Conservation (phyloP, 1,284 basidiomycete genomes). For the Heimioporus retisporus region DNA sequence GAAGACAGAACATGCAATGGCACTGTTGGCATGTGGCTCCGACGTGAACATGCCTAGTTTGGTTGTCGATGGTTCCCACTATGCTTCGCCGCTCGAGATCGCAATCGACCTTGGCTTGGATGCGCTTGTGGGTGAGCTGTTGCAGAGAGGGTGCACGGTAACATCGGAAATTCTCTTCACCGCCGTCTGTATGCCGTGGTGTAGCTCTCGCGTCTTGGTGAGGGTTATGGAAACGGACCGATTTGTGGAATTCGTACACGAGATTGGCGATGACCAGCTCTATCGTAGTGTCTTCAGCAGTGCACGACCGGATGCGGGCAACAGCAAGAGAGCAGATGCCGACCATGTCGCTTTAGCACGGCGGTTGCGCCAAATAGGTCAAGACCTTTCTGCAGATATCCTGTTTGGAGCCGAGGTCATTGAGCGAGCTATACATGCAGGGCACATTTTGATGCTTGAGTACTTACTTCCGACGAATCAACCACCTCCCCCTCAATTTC, state of each 20-base stretch:
- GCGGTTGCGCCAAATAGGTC: not conserved
- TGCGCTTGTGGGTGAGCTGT: not conserved
- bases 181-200: conserved; percentile 5
- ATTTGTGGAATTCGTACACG: conserved; percentile 3
- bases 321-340: not conserved
- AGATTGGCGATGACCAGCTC: not conserved
- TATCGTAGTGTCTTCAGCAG: conserved; percentile 2
- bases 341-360: conserved; percentile 1
- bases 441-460: conserved; percentile 1
- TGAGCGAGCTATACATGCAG: conserved; percentile 4
- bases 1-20: conserved; percentile 5
- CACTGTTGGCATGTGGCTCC: not conserved
- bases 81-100: conserved; percentile 4
- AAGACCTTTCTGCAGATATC: conserved; percentile 1
- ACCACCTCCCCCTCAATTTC: not conserved
- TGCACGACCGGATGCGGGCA: not conserved
- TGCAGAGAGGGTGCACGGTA: not conserved
- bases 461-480: conserved; percentile 1
- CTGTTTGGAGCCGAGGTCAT: not conserved
- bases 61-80: not conserved
- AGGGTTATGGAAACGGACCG: not conserved
- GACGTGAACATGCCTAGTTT: not conserved
- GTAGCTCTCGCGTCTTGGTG: not conserved
- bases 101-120: not conserved
- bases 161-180: not conserved